Percentiles rank a stretch among this genome's conserved stretches.
Conservation (phyloP, 2,329 filamentous ascomycete species). For the Pseudogymnoascus sp. region DNA sequence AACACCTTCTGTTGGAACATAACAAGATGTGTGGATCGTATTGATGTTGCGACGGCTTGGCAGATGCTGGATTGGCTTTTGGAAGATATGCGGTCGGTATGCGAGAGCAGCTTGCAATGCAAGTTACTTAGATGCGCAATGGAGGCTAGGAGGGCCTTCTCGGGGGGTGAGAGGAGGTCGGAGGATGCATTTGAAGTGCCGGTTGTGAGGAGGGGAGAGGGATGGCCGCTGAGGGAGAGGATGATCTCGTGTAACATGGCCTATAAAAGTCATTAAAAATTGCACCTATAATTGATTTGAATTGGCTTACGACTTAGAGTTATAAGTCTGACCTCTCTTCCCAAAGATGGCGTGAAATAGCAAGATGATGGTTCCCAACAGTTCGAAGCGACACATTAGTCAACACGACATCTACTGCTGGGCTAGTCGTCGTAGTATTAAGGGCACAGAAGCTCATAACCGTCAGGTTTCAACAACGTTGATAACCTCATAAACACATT, state of each 20-base stretch:
- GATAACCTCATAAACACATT: neutral
- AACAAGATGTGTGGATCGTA: constrained; percentile 66
- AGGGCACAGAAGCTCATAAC: neutral
- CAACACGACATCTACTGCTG: neutral
- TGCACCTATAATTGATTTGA: constrained; percentile 7
- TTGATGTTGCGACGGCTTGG: constrained; percentile 74
- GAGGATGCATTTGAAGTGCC: constrained; percentile 34
- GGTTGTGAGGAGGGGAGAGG: constrained; percentile 72
- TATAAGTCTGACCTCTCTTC: constrained; percentile 9
- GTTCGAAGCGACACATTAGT: constrained; percentile 29
- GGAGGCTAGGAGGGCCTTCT: constrained; percentile 71
- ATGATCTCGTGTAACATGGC: constrained; percentile 96
- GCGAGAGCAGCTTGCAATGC: constrained; percentile 63
- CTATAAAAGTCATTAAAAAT: constrained; percentile 11
- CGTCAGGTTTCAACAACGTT: neutral
- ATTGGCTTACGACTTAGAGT: constrained; percentile 10
- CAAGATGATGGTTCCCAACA: constrained; percentile 26
- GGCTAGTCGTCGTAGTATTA: neutral
- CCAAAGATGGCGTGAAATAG: constrained; percentile 17
- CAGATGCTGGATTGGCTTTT: constrained; percentile 75
- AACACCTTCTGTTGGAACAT: constrained; percentile 78
- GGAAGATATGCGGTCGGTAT: constrained; percentile 59
- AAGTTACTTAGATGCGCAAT: constrained; percentile 71
- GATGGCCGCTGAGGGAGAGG: constrained; percentile 88
- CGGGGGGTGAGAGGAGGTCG: constrained; percentile 62